These are phyloP conservation scores for Dendrocalamus latiflorus DNA, from an alignment of 202 grass and related monocot species.

Conservation along the genomic window DNA sequence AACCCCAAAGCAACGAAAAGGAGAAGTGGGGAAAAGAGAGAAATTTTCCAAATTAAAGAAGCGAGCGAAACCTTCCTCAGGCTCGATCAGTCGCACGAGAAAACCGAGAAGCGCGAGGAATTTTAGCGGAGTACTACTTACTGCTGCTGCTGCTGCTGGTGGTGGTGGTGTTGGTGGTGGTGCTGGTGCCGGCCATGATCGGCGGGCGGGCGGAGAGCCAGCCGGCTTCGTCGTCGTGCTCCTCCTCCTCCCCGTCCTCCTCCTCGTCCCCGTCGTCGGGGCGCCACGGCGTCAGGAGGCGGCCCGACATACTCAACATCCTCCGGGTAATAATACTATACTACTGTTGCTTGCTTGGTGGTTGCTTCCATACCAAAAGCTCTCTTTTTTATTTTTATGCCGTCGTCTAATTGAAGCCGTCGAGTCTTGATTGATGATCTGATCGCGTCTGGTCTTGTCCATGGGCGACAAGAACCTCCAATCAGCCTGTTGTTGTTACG, in stretches of 20 bases:
- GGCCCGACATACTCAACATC: conserved; percentile 48
- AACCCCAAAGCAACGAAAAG: not conserved
- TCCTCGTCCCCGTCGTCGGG: too few species aligned
- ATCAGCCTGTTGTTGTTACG: too few species aligned
- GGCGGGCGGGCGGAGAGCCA: conserved; percentile 31
- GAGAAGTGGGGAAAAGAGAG: not conserved
- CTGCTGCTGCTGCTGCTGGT: too few species aligned
- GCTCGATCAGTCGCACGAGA: not conserved
- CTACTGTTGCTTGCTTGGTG: too few species aligned
- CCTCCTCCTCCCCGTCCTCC: conserved; percentile 20
- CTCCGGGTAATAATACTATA: conserved; percentile 44
- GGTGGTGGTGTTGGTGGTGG: too few species aligned
- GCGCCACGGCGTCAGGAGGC: conserved; percentile 20
- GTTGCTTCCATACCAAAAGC: too few species aligned
- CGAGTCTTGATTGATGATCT: not conserved
- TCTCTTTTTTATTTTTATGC: not conserved
- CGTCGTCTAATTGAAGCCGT: not conserved
- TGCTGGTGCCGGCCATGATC: conserved; percentile 11
- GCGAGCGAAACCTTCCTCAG: not conserved
- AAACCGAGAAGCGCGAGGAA: not conserved
- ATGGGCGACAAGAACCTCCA: too few species aligned
- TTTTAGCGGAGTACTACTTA: not conserved
- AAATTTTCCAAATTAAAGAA: too few species aligned
- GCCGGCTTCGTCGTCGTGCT: conserved; percentile 15
- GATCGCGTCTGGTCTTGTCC: too few species aligned